Evolutionary conservation across 208 protist species (phyloP), one percentile per base, ranked within the genome.

Genomic region (Borovskyia barvae): DNA sequence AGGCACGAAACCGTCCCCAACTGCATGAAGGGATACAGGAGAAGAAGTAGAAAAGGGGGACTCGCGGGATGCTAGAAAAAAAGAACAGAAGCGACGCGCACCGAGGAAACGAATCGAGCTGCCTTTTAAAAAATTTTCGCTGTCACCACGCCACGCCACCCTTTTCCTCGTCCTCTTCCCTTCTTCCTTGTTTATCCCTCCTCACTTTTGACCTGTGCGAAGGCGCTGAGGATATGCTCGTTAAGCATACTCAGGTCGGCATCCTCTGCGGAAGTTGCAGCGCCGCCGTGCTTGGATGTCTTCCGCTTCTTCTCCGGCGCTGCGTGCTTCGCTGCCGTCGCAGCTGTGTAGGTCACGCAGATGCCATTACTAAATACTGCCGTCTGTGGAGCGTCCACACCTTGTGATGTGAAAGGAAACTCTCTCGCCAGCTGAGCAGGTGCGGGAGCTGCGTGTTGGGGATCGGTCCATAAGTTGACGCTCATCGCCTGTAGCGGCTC

Each of bases 211-310:
- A 72, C 60, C 62, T 90, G 88, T 45, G 82, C 68, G 56, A 87
- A 88, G 2, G 88, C 88, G 36, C 87, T 72, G 26, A 82, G 70
- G 61, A 94, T 92, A 55, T 94, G 82, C 66, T 90, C 80, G 24
- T 92, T 70, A 22, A 94, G 66, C 32, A 71, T 81, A 32, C 75
- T 62, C 59, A 94, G 85, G 41, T 92, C 88, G n/a, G 55, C 50
- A 48, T 94, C 88, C 37, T 71, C 64, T 3, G 66, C 63, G 19
- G 45, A 60, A 53, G 39, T 37, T 3, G 61, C 40, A 26, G 42
- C 37, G 24, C 59, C 24, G 32, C 49, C 22, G 50, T 50, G 51
- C 30, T 66, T 59, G 30, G 50, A 19, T 14, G 42, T 24, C 24
- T 53, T 64, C 14, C 58, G 53, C 65, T 58, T 79, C 51, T 68